phyloP scores from a whole-genome alignment of 257 asterid genomes.

The Oldenlandia corymbosa region DNA sequence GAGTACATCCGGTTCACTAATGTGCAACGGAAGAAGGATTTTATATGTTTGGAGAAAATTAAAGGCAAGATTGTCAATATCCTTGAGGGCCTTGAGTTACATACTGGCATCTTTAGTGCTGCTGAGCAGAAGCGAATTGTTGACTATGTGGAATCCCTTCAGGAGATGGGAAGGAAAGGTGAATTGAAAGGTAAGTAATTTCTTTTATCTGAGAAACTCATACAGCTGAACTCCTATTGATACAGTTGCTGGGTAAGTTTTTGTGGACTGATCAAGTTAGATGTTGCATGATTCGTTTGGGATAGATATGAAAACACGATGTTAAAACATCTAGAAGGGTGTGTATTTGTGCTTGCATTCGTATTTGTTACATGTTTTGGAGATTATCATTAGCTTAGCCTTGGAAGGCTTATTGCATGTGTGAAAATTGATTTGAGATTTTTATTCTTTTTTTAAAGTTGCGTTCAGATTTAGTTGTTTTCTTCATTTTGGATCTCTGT shows the following conservation, averaged over 20 bases:
- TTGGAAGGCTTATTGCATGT: background rate
- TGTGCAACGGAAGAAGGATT: constrained; percentile 37
- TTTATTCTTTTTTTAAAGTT: background rate
- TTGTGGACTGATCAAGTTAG: background rate
- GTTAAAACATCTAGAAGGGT: background rate
- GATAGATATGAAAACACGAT: background rate
- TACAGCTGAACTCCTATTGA: background rate
- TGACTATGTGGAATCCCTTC: constrained; percentile 27
- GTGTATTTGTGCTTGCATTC: background rate
- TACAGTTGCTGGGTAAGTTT: background rate
- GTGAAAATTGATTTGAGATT: background rate
- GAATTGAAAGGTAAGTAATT: constrained; percentile 30
- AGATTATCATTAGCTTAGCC: background rate
- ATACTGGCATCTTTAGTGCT: constrained; percentile 37
- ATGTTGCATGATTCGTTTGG: too few species aligned
- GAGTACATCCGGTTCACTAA: constrained; percentile 33
- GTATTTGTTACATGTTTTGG: background rate
- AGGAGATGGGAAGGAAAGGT: constrained; percentile 39
- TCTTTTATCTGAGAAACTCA: background rate
- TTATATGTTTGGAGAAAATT: constrained; percentile 34
- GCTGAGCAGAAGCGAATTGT: constrained; percentile 45
- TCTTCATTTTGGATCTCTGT: background rate
- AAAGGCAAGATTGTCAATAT: constrained; percentile 35
- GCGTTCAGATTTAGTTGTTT: background rate
- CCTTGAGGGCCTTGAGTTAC: constrained; percentile 42